phyloP scores from a whole-genome alignment of 2,329 filamentous ascomycete species.

The Hymenoscyphus linearis region DNA sequence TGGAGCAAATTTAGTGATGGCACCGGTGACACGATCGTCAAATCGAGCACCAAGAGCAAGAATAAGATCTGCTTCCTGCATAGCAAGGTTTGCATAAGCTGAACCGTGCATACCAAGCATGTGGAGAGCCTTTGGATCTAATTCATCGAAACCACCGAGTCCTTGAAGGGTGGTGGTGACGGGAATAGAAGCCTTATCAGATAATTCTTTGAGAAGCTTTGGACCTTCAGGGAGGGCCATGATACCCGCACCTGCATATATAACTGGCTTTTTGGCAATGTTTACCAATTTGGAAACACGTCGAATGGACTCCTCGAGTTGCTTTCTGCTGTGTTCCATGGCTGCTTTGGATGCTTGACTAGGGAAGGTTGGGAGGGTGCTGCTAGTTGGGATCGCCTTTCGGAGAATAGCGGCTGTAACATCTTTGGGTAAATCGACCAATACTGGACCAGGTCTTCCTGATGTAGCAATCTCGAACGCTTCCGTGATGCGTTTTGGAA shows the following conservation, averaged over 20 bases:
- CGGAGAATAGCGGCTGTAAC: conserved; percentile 81
- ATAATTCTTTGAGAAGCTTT: conserved; percentile 73
- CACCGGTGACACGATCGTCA: conserved; percentile 88
- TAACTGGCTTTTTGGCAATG: conserved; percentile 84
- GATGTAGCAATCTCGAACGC: conserved; percentile 97
- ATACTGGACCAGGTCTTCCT: conserved; percentile 86
- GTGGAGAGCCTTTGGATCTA: conserved; percentile 89
- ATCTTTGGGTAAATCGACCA: conserved; percentile 95
- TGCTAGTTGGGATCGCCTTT: conserved; percentile 67
- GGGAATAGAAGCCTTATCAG: conserved; percentile 85
- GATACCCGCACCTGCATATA: conserved; percentile 91
- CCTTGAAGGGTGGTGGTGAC: conserved; percentile 95
- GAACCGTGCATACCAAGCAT: conserved; percentile 99
- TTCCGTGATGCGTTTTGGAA: conserved; percentile 92
- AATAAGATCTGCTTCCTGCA: conserved; percentile 94
- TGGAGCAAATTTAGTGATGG: conserved; percentile 81
- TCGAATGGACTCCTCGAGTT: conserved; percentile 67
- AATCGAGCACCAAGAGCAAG: conserved; percentile 91
- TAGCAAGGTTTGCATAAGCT: conserved; percentile 95
- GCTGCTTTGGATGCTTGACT: conserved; percentile 82
- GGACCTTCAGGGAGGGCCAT: conserved; percentile 75
- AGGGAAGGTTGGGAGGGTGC: conserved; percentile 64
- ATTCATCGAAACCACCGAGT: conserved; percentile 86
- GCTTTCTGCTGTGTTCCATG: conserved; percentile 63
- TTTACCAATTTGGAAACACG: conserved; percentile 82